These are phyloP conservation scores for Atalantia buxifolia DNA, from an alignment of 345 rosid species.

Conservation along the genomic window DNA sequence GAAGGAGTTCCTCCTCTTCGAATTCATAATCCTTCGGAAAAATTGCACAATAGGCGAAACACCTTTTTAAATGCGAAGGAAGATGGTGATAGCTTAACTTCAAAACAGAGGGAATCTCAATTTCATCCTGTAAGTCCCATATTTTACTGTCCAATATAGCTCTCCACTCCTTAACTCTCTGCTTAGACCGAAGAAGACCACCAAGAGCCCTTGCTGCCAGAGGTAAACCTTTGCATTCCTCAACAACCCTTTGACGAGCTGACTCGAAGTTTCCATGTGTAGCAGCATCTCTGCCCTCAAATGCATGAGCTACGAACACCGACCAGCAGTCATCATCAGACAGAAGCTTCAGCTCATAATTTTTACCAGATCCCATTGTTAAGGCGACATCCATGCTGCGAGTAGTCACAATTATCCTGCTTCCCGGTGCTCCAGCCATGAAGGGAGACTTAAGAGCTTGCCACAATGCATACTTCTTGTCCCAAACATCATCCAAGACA, in stretches of 20 bases:
- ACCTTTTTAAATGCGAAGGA: constrained; percentile 22
- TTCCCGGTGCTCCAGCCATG: neutral
- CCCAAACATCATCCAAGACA: constrained; percentile 27
- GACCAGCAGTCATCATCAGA: no score
- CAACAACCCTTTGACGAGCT: constrained; percentile 2
- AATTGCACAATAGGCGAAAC: constrained; percentile 24
- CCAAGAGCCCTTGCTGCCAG: constrained; percentile 10
- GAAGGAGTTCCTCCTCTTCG: neutral
- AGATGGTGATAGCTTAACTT: constrained; percentile 3
- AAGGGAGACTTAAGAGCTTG: neutral
- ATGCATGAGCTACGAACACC: constrained; percentile 7
- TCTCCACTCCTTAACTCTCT: neutral
- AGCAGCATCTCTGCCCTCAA: neutral
- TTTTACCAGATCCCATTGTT: no score
- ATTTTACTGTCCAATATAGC: neutral
- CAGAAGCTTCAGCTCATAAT: no score
- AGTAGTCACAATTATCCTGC: no score
- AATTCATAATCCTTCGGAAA: neutral
- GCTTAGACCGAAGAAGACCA: neutral
- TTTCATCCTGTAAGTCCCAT: neutral
- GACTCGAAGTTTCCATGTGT: neutral
- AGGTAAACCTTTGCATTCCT: constrained; percentile 9
- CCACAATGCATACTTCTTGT: constrained; percentile 3
- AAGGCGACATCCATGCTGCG: no score
- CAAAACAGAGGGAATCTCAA: neutral